phyloP scores from a whole-genome alignment of 2,329 filamentous ascomycete species.

The Aspergillus versicolor region DNA sequence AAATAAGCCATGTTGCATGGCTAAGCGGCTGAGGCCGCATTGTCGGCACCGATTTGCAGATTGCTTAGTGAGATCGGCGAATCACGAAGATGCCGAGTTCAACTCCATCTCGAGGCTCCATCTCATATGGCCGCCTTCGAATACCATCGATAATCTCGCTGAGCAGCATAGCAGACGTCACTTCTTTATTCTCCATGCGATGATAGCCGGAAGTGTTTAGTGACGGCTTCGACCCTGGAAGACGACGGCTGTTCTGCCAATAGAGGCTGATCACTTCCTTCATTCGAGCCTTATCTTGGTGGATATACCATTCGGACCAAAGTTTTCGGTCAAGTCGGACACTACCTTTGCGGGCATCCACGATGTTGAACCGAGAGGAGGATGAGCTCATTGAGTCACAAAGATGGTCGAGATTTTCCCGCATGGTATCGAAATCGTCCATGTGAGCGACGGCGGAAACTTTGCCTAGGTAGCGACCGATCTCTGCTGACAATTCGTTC shows the following conservation, averaged over 20 bases:
- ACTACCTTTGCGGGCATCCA: constrained; percentile 53
- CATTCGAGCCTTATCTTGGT: constrained; percentile 62
- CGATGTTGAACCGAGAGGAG: constrained; percentile 43
- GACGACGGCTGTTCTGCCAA: constrained; percentile 40
- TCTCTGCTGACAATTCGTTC: constrained; percentile 57
- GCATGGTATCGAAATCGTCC: constrained; percentile 55
- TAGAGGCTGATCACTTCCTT: constrained; percentile 49
- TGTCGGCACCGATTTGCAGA: neutral
- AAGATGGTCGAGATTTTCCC: constrained; percentile 39
- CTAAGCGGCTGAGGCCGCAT: neutral
- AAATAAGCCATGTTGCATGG: neutral
- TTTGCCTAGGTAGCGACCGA: constrained; percentile 54
- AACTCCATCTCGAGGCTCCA: constrained; percentile 44
- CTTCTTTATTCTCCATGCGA: constrained; percentile 40
- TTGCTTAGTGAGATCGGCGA: constrained; percentile 38
- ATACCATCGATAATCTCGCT: constrained; percentile 61
- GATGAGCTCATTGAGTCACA: constrained; percentile 40
- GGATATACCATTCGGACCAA: constrained; percentile 65
- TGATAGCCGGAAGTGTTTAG: constrained; percentile 26
- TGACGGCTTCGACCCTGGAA: constrained; percentile 29
- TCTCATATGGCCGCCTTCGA: constrained; percentile 50
- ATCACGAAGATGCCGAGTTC: constrained; percentile 53
- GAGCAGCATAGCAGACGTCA: constrained; percentile 57
- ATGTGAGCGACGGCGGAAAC: constrained; percentile 56
- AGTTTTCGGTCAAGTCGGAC: constrained; percentile 52